Percentiles rank a stretch among this genome's conserved stretches.
Evolutionary conservation across 1,284 basidiomycete species (phyloP).

Genomic region (Heterobasidion parviporum): DNA sequence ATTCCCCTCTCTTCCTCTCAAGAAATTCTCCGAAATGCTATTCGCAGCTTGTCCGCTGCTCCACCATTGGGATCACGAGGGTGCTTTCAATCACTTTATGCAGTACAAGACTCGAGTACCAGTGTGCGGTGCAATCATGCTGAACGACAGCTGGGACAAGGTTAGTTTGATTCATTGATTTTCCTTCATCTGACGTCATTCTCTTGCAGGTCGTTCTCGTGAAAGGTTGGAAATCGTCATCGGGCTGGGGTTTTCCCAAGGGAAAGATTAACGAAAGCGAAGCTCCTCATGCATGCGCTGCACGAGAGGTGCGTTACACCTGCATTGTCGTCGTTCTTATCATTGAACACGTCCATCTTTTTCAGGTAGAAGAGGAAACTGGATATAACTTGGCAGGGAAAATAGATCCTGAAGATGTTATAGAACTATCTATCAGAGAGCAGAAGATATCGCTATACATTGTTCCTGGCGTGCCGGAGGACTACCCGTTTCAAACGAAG

Average conservation of each 20-base stretch:
- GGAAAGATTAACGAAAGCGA: slow-evolving; percentile 98
- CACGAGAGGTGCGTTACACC: slow-evolving; percentile 67
- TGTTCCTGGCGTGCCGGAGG: slow-evolving; percentile 85
- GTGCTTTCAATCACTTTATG: slow-evolving; percentile 80
- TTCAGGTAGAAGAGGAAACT: slow-evolving; percentile 87
- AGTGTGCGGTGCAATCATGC: slow-evolving; percentile 97
- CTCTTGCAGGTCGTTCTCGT: slow-evolving; percentile 76
- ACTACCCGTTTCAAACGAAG: slow-evolving; percentile 85
- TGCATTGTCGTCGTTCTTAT: slow-evolving; percentile 4
- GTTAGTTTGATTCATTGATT: slow-evolving; percentile 31
- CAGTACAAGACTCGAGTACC: slow-evolving; percentile 96
- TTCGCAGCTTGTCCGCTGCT: slow-evolving; percentile 79
- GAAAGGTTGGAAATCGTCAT: slow-evolving; percentile 94
- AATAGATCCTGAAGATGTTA: slow-evolving; percentile 63
- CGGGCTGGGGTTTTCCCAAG: slow-evolving; percentile 98
- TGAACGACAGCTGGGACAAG: slow-evolving; percentile 90
- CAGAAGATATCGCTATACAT: slow-evolving; percentile 90
- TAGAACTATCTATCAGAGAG: slow-evolving; percentile 86
- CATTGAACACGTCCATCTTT: neutral
- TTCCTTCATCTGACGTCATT: slow-evolving; percentile 6
- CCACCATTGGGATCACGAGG: slow-evolving; percentile 76
- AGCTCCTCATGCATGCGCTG: slow-evolving; percentile 74
- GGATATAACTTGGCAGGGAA: slow-evolving; percentile 79
- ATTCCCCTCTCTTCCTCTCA: slow-evolving; percentile 82
- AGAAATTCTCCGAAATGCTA: slow-evolving; percentile 92